Evolutionary conservation across 2,329 filamentous ascomycete genomes (phyloP), one percentile per base, ranked within the genome.

Genomic region (Zymoseptoria crescenta): DNA sequence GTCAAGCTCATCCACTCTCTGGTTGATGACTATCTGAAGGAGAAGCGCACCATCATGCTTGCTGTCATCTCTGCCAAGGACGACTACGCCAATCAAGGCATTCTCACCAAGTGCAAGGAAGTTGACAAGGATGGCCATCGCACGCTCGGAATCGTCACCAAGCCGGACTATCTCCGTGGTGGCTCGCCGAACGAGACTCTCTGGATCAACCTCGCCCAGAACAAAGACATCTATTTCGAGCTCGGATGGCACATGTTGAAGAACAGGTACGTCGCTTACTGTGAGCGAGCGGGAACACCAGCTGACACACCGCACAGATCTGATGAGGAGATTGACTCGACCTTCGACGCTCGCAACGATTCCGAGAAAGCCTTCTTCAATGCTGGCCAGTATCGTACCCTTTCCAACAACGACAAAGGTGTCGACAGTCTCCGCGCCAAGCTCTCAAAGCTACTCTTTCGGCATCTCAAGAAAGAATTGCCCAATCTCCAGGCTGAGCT

Each of bases 71-170:
- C 69, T 3, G 75, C 75, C 0, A 74, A 73, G 62, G 74, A 73
- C 13, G 77, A 84, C 49, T 75, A 78, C 63, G 81, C 81, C 5
- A 81, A 84, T 30, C 85, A 89, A 65, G 73, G 77, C 8, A 79
- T 88, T 4, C 72, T 83, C 0, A 75, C 80, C 10, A 79, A 77
- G 10, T 77, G 75, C 2, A 72, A 74, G 19, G 65, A 72, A 49
- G 76, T 82, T 29, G 81, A 84, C 61, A 71, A 72, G 1, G 63
- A 73, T 0, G 73, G 75, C 13, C 62, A 70, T 1, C 77, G 82
- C 1, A 85, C 82, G 0, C 69, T 85, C 0, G 80, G 82, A 0
- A 78, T 86, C 57, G 77, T 86, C 57, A 86, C 82, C 0, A 85
- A 84, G 64, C 79, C 80, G 0, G 82, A 85, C 60, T 68, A 70